Conservation (phyloP, 768 basidiomycete species). For the Strobilomyces dryophilus region DNA sequence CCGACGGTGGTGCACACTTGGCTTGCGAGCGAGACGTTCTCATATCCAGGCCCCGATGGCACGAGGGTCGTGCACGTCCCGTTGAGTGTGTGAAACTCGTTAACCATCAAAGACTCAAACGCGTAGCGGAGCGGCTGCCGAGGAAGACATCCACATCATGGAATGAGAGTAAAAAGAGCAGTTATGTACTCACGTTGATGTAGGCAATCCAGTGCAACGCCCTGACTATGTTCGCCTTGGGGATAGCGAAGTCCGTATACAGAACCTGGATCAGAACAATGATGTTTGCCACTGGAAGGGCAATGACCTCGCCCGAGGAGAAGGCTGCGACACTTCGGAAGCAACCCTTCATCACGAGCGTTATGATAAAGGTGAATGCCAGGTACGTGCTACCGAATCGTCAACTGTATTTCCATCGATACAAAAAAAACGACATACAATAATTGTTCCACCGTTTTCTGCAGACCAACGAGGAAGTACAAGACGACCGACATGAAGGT, state of each 20-base stretch:
- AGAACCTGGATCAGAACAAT: conserved; percentile 37
- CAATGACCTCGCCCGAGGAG: conserved; percentile 49
- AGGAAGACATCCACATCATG: conserved; percentile 29
- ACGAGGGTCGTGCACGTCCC: conserved; percentile 72
- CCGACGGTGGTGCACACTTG: conserved; percentile 44
- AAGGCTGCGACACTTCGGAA: conserved; percentile 63
- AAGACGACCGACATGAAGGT: conserved; percentile 6
- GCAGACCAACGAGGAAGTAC: conserved; percentile 21
- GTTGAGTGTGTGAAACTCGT: conserved; percentile 74
- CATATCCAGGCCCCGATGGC: conserved; percentile 31
- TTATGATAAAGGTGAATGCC: conserved; percentile 48
- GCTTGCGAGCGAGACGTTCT: conserved; percentile 30
- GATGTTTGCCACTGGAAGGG: conserved; percentile 33
- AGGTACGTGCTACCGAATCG: conserved; percentile 45
- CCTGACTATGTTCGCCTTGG: conserved; percentile 29
- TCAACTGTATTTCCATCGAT: conserved; percentile 9
- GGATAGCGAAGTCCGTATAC: conserved; percentile 40
- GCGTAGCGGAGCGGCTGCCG: conserved; percentile 50
- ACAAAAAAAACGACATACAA: conserved; percentile 6
- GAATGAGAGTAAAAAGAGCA: conserved; percentile 25
- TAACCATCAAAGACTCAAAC: conserved; percentile 74
- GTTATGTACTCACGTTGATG: conserved; percentile 45
- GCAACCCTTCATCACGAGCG: conserved; percentile 67
- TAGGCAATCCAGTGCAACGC: conserved; percentile 65
- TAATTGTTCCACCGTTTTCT: conserved; percentile 16